These are phyloP conservation scores for Ogataea haglerorum DNA, from an alignment of 805 yeast genomes.

Conservation along the genomic window DNA sequence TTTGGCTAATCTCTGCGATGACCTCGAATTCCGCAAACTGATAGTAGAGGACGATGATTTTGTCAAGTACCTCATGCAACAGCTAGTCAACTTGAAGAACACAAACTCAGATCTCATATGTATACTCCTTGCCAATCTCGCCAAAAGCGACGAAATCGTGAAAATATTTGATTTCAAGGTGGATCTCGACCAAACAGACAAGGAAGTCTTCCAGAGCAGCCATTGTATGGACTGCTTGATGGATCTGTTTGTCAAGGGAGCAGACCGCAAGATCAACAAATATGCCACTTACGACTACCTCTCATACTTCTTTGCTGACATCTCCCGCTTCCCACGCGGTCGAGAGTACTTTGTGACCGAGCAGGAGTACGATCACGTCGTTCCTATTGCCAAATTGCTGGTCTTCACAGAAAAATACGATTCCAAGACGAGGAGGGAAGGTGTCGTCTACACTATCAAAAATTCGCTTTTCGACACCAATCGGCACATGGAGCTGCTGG, in stretches of 20 bases:
- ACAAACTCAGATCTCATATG: conserved; percentile 76
- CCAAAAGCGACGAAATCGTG: conserved; percentile 67
- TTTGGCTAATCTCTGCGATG: conserved; percentile 79
- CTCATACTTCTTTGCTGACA: conserved; percentile 84
- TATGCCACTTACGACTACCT: conserved; percentile 78
- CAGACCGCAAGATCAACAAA: conserved; percentile 65
- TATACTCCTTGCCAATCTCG: conserved; percentile 80
- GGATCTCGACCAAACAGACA: conserved; percentile 36
- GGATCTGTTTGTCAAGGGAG: conserved; percentile 87
- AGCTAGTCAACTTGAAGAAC: conserved; percentile 54
- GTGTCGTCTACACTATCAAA: conserved; percentile 89
- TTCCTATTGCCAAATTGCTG: conserved; percentile 76
- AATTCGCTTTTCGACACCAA: conserved; percentile 81
- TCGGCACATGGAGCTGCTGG: conserved; percentile 56
- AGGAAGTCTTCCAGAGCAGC: conserved; percentile 50
- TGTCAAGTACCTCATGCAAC: conserved; percentile 43
- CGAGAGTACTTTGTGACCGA: conserved; percentile 71
- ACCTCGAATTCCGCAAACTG: conserved; percentile 54
- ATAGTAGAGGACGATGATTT: conserved; percentile 65
- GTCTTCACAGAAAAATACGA: conserved; percentile 82
- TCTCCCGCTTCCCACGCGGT: conserved; percentile 73
- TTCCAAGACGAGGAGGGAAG: conserved; percentile 78
- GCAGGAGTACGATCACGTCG: conserved; percentile 70
- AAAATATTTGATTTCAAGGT: conserved; percentile 43
- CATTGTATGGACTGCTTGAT: conserved; percentile 73